Percentiles rank a stretch among this genome's conserved stretches.
These are phyloP conservation scores for Saturnispora quitensis DNA, from an alignment of 805 yeast species.

Conservation along the genomic window DNA sequence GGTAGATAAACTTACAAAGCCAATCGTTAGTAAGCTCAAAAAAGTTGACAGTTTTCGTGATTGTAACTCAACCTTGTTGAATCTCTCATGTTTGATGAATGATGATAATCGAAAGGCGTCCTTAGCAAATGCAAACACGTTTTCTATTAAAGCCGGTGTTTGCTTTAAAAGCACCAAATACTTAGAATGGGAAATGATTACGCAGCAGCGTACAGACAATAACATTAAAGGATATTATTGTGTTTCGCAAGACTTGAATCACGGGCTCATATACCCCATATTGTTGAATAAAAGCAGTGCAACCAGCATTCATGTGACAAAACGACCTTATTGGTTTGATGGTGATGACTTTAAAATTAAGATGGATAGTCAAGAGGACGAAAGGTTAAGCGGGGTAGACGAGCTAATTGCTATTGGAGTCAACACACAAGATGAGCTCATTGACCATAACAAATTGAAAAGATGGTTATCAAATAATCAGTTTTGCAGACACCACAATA, in stretches of 20 bases:
- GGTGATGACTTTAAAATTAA: not conserved
- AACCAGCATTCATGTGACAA: not conserved
- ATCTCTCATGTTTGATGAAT: not conserved
- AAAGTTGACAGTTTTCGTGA: not conserved
- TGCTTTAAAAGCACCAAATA: not conserved
- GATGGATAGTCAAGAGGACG: not conserved
- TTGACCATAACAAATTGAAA: not conserved
- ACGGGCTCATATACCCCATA: not conserved
- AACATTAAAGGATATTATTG: not conserved
- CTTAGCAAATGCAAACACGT: not conserved
- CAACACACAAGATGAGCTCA: not conserved
- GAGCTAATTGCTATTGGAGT: not conserved
- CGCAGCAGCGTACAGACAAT: not conserved
- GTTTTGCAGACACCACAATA: not conserved
- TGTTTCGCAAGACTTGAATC: not conserved
- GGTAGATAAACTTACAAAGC: not conserved
- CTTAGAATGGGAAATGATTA: not conserved
- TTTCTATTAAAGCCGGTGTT: not conserved
- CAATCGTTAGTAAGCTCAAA: not conserved
- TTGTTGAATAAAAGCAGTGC: not conserved
- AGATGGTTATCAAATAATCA: not conserved
- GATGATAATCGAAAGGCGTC: not conserved
- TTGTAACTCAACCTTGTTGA: not conserved
- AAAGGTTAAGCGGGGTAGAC: not conserved
- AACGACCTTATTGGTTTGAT: not conserved